Conservation (phyloP, 2,329 filamentous ascomycete species). For the Macrophomina tecta region DNA sequence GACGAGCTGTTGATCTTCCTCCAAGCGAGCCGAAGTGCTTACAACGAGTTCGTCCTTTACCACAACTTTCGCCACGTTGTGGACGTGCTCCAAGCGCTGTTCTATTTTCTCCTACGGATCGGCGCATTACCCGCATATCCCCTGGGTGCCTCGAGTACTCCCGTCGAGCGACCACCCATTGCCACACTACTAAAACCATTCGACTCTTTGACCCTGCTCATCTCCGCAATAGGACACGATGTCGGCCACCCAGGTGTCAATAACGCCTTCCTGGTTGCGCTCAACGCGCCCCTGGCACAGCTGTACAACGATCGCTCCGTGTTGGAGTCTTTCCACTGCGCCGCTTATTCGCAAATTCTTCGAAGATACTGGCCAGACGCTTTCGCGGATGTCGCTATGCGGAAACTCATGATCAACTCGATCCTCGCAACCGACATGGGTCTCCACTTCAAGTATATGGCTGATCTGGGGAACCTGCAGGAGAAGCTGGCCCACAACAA, state of each 20-base stretch:
- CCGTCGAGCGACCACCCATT: conserved; percentile 61
- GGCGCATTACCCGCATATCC: conserved; percentile 76
- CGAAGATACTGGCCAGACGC: conserved; percentile 87
- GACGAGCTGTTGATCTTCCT: conserved; percentile 85
- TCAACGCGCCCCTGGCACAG: conserved; percentile 91
- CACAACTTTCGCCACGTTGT: conserved; percentile 98
- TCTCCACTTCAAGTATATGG: conserved; percentile 96
- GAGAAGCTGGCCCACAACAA: conserved; percentile 74
- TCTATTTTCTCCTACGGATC: conserved; percentile 84
- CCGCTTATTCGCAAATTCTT: conserved; percentile 94
- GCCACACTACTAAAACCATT: conserved; percentile 81
- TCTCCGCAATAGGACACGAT: conserved; percentile 97
- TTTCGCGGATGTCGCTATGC: conserved; percentile 79
- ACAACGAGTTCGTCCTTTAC: conserved; percentile 95
- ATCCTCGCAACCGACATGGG: conserved; percentile 98
- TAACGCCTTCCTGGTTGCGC: conserved; percentile 90
- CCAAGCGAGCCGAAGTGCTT: conserved; percentile 87
- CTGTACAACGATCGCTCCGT: conserved; percentile 97
- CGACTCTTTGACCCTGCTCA: conserved; percentile 84
- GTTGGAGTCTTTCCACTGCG: conserved; percentile 95
- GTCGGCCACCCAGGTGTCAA: conserved; percentile 98
- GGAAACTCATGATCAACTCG: conserved; percentile 93
- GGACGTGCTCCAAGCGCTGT: conserved; percentile 92
- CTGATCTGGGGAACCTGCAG: conserved; percentile 79
- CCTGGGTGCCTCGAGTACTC: conserved; percentile 1